Conservation (phyloP, 768 basidiomycete species). For the Mycena latifolia region DNA sequence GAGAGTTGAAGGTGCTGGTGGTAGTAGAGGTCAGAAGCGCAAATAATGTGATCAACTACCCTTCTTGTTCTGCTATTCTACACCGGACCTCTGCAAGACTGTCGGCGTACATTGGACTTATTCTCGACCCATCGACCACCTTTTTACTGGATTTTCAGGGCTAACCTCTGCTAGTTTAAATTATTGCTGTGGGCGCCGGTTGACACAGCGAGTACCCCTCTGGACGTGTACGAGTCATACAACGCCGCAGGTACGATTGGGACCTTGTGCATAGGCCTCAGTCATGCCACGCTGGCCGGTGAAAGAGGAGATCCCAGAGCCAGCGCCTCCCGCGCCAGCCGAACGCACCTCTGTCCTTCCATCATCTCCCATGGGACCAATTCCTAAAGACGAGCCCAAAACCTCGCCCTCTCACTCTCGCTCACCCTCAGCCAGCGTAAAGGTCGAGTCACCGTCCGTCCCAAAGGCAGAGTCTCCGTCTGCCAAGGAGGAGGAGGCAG, state of each 20-base stretch:
- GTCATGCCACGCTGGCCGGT: conserved; percentile 14
- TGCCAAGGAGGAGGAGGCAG: conserved; percentile 7
- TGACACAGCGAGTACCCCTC: conserved; percentile 18
- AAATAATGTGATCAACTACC: conserved; percentile 15
- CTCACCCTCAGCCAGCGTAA: conserved; percentile 42
- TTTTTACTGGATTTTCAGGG: conserved; percentile 24
- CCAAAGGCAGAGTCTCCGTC: conserved; percentile 5
- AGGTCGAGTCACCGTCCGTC: conserved; percentile 20
- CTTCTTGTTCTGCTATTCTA: conserved; percentile 1
- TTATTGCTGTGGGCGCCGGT: conserved; percentile 23
- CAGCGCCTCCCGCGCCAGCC: conserved; percentile 23
- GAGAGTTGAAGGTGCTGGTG: conserved; percentile 6
- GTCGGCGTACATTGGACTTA: neutral
- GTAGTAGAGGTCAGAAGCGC: conserved; percentile 7
- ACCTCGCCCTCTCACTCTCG: conserved; percentile 42
- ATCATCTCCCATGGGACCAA: conserved; percentile 27
- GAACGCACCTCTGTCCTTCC: conserved; percentile 32
- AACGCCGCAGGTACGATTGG: conserved; percentile 7
- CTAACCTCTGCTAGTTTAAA: conserved; percentile 33
- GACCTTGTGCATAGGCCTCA: conserved; percentile 5
- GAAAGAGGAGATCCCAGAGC: conserved; percentile 22
- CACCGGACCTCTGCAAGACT: conserved; percentile 3
- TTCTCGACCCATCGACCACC: conserved; percentile 1
- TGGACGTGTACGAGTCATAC: conserved; percentile 8
- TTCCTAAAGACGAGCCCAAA: conserved; percentile 17